Evolutionary conservation across 2,329 filamentous ascomycete genomes (phyloP).

Genomic region (Coniochaeta sp.): DNA sequence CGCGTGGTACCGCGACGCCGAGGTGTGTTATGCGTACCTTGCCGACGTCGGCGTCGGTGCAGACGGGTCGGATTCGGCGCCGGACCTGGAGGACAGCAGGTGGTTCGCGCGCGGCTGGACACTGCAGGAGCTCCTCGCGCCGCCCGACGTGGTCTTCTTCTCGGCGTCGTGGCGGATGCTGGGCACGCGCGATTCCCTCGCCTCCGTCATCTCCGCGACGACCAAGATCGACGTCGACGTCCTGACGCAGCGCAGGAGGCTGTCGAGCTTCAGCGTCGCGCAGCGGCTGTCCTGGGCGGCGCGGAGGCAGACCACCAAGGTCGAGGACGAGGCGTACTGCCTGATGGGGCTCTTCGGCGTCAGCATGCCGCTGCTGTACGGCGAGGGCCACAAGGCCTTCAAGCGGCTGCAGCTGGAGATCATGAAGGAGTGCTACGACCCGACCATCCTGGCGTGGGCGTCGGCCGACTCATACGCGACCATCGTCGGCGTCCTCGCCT

Average conservation of each 20-base stretch:
- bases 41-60: background rate
- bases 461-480: background rate
- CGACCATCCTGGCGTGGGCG: background rate
- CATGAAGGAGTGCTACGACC: background rate
- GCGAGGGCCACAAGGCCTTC: slow-evolving; percentile 7
- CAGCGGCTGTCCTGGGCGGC: slow-evolving; percentile 17
- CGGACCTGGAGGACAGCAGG: background rate
- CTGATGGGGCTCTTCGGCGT: slow-evolving; percentile 19
- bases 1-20: slow-evolving; percentile 1
- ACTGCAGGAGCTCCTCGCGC: background rate
- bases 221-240: background rate
- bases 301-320: slow-evolving; percentile 12
- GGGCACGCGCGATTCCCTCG: background rate
- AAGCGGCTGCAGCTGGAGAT: background rate
- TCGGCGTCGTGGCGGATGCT: background rate
- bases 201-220: background rate
- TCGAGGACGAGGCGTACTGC: slow-evolving; percentile 19
- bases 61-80: background rate
- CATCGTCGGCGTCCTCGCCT: background rate
- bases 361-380: slow-evolving; percentile 19
- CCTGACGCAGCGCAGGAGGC: background rate
- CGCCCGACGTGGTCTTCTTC: background rate
- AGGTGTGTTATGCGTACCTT: slow-evolving; percentile 2
- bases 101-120: slow-evolving; percentile 2
- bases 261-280: slow-evolving; percentile 1